A percentile compares a stretch with the other conserved stretches of the same genome.
Conservation (phyloP, 352 stramenopile species). For the Globisporangium ultimum region DNA sequence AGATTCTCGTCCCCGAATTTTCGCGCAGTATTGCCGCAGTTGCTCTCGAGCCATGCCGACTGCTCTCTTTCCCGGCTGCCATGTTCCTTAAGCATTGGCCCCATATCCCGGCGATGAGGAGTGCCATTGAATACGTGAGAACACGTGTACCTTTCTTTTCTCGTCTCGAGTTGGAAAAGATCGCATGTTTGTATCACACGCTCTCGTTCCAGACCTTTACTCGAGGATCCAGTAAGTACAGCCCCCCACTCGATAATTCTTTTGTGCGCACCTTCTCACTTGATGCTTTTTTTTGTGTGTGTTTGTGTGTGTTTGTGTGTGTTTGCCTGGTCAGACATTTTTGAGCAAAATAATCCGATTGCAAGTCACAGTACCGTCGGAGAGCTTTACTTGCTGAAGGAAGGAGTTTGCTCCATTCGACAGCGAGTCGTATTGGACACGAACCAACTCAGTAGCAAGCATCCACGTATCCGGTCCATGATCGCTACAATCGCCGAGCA, state of each 20-base stretch:
- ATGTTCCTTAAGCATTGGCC: constrained; percentile 53
- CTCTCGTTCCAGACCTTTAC: constrained; percentile 41
- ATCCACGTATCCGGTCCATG: not conserved
- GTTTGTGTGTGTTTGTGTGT: constrained; percentile 9
- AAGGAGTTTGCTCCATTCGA: constrained; percentile 47
- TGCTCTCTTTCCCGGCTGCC: constrained; percentile 47
- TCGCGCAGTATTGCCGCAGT: constrained; percentile 33
- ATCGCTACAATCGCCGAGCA: not conserved
- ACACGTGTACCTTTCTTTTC: constrained; percentile 35
- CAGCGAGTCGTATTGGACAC: constrained; percentile 19
- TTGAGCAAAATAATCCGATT: constrained; percentile 14
- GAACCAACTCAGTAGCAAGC: not conserved
- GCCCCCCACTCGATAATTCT: not conserved
- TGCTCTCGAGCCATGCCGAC: constrained; percentile 41
- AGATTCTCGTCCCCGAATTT: constrained; percentile 44
- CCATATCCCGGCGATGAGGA: constrained; percentile 20
- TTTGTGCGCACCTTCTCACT: not conserved
- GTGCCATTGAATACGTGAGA: constrained; percentile 49
- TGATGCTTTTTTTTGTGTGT: too few relatives aligned
- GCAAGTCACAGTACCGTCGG: constrained; percentile 1
- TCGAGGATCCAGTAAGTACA: constrained; percentile 31
- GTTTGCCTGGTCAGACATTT: constrained; percentile 22
- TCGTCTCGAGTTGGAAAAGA: constrained; percentile 45
- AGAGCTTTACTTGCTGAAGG: constrained; percentile 47
- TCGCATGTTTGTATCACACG: constrained; percentile 55